Evolutionary conservation across 1,139 yeast species (phyloP).

Genomic region (Lodderomyces beijingensis): DNA sequence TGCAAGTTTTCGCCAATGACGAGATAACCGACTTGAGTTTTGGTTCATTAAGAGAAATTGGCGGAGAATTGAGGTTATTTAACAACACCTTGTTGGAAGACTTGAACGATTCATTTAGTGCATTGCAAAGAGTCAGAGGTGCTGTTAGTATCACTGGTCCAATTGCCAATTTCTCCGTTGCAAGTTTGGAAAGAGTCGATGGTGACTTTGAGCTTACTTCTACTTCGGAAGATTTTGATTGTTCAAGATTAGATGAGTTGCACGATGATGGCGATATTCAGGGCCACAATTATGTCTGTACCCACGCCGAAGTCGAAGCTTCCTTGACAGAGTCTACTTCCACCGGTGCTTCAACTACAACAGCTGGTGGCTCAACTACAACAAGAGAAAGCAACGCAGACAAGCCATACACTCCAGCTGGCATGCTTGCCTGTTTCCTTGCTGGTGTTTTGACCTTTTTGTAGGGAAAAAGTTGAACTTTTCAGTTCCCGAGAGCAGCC

Average conservation of each 20-base stretch:
- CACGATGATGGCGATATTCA: slow-evolving; percentile 31
- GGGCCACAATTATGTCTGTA: slow-evolving; percentile 45
- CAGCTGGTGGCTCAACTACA: slow-evolving; percentile 7
- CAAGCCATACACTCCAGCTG: slow-evolving; percentile 1
- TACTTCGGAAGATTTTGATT: slow-evolving; percentile 37
- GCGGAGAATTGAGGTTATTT: slow-evolving; percentile 42
- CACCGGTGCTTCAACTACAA: slow-evolving; percentile 11
- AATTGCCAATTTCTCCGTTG: slow-evolving; percentile 37
- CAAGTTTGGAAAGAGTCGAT: slow-evolving; percentile 34
- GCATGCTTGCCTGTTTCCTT: no score
- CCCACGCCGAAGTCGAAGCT: slow-evolving; percentile 23
- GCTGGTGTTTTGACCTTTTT: no score
- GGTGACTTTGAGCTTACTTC: slow-evolving; percentile 41
- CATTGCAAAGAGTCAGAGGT: slow-evolving; percentile 36
- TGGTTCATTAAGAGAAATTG: slow-evolving; percentile 30
- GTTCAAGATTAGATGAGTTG: slow-evolving; percentile 32
- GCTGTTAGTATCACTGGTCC: slow-evolving; percentile 41
- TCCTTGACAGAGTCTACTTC: slow-evolving; percentile 14
- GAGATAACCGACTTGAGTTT: slow-evolving; percentile 30
- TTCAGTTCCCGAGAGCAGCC: no score
- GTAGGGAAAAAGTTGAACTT: no score
- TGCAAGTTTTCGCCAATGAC: slow-evolving; percentile 42
- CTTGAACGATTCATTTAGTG: slow-evolving; percentile 25
- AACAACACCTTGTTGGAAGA: slow-evolving; percentile 41
- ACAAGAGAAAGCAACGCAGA: slow-evolving; percentile 2